Conservation (phyloP, 768 basidiomycete species). For the Termitomyces sp. region DNA sequence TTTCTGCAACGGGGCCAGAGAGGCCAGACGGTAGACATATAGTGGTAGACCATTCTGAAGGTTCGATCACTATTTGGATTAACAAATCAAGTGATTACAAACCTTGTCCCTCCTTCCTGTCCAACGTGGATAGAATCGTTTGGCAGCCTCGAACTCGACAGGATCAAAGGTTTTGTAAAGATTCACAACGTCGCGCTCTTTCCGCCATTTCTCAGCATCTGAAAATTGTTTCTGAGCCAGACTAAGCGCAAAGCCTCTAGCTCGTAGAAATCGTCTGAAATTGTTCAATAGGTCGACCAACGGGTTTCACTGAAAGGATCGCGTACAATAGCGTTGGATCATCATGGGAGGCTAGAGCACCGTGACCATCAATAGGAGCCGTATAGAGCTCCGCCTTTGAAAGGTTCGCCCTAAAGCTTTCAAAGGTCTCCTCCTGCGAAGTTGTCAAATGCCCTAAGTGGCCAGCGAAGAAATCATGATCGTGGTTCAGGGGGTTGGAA, state of each 20-base stretch:
- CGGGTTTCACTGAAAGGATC: background rate
- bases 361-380: conserved; percentile 26
- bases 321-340: conserved; percentile 64
- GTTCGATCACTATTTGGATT: background rate
- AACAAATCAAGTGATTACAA: conserved; percentile 8
- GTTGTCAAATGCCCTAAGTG: conserved; percentile 49
- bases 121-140: conserved; percentile 74
- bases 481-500: background rate
- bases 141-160: conserved; percentile 54
- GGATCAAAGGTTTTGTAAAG: conserved; percentile 55
- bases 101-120: conserved; percentile 77
- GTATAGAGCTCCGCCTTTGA: conserved; percentile 46
- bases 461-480: conserved; percentile 29
- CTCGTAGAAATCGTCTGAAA: conserved; percentile 79
- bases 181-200: conserved; percentile 51
- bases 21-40: conserved; percentile 72
- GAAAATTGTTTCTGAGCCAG: conserved; percentile 70
- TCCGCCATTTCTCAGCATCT: conserved; percentile 63
- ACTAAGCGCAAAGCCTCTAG: conserved; percentile 56
- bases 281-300: background rate
- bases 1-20: conserved; percentile 49
- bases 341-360: conserved; percentile 43
- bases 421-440: conserved; percentile 42
- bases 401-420: conserved; percentile 49
- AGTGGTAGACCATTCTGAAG: conserved; percentile 60